phyloP scores from a whole-genome alignment of 2,329 filamentous ascomycete species.

The Xylaria arbuscula region DNA sequence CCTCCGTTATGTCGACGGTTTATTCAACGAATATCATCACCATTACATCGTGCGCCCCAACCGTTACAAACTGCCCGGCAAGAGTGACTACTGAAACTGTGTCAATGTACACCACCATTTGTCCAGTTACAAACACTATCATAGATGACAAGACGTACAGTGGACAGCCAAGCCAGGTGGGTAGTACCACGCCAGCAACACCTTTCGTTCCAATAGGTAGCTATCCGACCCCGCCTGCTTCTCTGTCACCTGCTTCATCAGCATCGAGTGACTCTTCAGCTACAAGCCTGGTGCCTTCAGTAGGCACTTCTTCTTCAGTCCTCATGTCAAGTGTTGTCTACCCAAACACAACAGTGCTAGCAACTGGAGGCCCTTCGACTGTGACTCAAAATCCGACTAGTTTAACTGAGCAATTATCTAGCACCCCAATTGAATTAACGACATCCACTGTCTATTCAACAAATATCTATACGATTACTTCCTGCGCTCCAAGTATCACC shows the following conservation, averaged over 20 bases:
- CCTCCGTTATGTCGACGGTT: constrained; percentile 46
- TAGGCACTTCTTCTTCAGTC: constrained; percentile 35
- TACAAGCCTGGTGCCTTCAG: constrained; percentile 28
- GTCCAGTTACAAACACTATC: constrained; percentile 49
- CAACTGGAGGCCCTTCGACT: constrained; percentile 17
- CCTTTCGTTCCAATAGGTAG: constrained; percentile 11
- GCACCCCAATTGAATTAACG: constrained; percentile 36
- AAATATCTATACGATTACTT: constrained; percentile 47
- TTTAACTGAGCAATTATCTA: constrained; percentile 30
- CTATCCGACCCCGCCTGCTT: constrained; percentile 17
- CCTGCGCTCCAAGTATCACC: constrained; percentile 44
- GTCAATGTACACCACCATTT: constrained; percentile 49
- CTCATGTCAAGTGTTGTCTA: constrained; percentile 37
- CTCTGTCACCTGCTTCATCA: constrained; percentile 6
- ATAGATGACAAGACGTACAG: constrained; percentile 46
- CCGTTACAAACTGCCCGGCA: constrained; percentile 47
- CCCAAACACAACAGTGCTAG: constrained; percentile 35
- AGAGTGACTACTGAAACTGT: constrained; percentile 48
- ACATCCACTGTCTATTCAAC: constrained; percentile 48
- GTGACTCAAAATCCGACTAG: constrained; percentile 20
- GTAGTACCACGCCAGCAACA: constrained; percentile 22
- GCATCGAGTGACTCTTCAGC: background rate
- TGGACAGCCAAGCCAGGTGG: constrained; percentile 29
- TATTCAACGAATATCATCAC: constrained; percentile 49
- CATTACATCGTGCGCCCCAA: constrained; percentile 45